Evolutionary conservation across 164 flowering plant species (phyloP), one percentile per base, ranked within the genome.

Genomic region (Sedum album): DNA sequence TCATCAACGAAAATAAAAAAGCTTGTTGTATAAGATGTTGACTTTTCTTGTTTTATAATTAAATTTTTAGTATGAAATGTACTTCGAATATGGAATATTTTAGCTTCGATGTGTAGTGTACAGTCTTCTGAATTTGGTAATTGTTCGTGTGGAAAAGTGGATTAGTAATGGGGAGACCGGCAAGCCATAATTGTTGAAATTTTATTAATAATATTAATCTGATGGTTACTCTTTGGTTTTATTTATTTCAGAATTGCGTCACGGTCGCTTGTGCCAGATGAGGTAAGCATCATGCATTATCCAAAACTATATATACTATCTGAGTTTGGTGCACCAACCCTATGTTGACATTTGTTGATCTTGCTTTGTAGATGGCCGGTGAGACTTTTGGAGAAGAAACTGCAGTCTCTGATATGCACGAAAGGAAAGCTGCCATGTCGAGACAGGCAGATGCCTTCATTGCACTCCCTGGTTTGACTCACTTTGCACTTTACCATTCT

Each of bases 371-470:
- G 98, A 73, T 90, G 73, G 85, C 96, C 46, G 98, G 98, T 31
- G 88, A 79, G 70, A 73, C 88, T 28, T 84, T 93, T 65, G 98
- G 96, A 44, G 98, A 93, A 78, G 88, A 88, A 25, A 82, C 81
- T 76, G 78, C 92, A n/a, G 97, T 93, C 4, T 86, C 97, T 39
- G 85, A 82, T 74, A 93, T 93, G 97, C 98, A 93, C 62, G 86
- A 90, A 68, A 83, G 98, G 70, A 93, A 93, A 71, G 98, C 98
- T 14, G 98, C 90, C 70, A 93, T 90, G 98, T 87, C 93, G 2
- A 85, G 96, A 26, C 94, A 82, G 77, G 98, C 98, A 0, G 97
- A 93, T 77, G 98, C 96, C 33, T 93, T 93, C 76, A 89, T 93
- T 62, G 98, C 98, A 49, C 84, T 93, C 18, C 97, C 97, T 38